Base-by-base conservation (phyloP, 2,329 filamentous ascomycete genomes). In the Elsinoe ampelina region DNA sequence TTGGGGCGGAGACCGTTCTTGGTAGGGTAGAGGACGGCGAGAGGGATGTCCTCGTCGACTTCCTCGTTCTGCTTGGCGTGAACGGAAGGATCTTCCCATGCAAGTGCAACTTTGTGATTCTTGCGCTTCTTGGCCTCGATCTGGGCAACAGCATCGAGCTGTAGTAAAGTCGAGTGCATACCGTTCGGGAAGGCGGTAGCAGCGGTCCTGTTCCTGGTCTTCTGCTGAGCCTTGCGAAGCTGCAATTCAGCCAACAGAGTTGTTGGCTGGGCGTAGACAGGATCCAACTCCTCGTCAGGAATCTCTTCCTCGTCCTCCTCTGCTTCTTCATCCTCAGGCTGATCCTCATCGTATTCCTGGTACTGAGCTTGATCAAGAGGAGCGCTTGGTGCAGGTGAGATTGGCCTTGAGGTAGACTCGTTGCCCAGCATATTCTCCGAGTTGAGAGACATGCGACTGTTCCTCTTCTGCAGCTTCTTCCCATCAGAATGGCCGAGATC, bases 161-260 rank as follows among this genome's bases (percentile, higher is more conserved):
- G 84, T 1, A 98, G 77, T 3, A 98, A 77, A 0, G 93, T 98
- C 12, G 88, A 88, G 61, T 93, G 89, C 79, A 95, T 85, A n/a
- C 89, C 91, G 56, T 86, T 84, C 17, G 86, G 85, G 63, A 77
- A 80, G 1, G 78, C 73, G 12, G 78, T 81, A 32, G 80, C 77
- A 19, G 84, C 78, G 12, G 86, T 86, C 19, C 84, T 81, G 30
- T 85, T 93, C 35, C 93, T 84, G 60, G 84, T 77, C 70, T 89
- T 91, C 65, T 95, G 85, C 63, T 95, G 87, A 59, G 88, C 84
- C 68, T 98, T 97, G 52, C 93, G 86, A 61, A 95, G 74, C 68
- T 96, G 89, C 6, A 98, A 76, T 68, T 98, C 93, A 0, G 93
- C 93, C 20, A 98, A 80, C 0, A 98, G 78, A 0, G 93, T 98